These are phyloP conservation scores for Sordariomycetes sp. DNA, from an alignment of 2,329 filamentous ascomycete species.

Conservation along the genomic window DNA sequence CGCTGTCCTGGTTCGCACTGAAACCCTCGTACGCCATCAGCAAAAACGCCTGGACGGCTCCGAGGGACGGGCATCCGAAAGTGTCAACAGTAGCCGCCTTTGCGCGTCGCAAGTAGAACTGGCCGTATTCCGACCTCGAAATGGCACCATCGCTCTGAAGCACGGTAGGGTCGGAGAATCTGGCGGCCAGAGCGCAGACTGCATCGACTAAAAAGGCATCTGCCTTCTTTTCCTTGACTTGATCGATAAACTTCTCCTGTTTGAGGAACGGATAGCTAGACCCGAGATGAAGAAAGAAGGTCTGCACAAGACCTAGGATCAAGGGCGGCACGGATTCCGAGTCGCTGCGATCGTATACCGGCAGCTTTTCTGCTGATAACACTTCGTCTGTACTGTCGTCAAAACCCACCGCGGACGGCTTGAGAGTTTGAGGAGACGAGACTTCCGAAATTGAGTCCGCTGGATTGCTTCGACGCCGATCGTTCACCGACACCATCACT, in stretches of 20 bases:
- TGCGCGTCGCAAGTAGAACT: constrained; percentile 67
- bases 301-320: constrained; percentile 63
- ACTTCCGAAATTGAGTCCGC: constrained; percentile 41
- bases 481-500: constrained; percentile 70
- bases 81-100: constrained; percentile 74
- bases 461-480: constrained; percentile 42
- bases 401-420: constrained; percentile 5
- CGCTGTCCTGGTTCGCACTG: constrained; percentile 76
- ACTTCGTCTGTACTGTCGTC: constrained; percentile 20
- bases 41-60: constrained; percentile 71
- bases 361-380: constrained; percentile 37
- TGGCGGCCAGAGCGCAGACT: constrained; percentile 68
- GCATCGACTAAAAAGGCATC: constrained; percentile 80
- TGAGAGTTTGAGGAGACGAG: constrained; percentile 29
- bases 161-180: constrained; percentile 56
- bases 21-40: constrained; percentile 84
- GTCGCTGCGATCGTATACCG: constrained; percentile 66
- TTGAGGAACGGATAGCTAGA: constrained; percentile 79
- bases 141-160: constrained; percentile 33
- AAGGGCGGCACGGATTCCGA: constrained; percentile 57
- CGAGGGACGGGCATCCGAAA: constrained; percentile 70
- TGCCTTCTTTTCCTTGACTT: constrained; percentile 67
- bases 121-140: constrained; percentile 55
- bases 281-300: constrained; percentile 70
- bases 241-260: constrained; percentile 56